Evolutionary conservation across 176 grass and related monocot genomes (phyloP).

Genomic region (Carex scoparia): DNA sequence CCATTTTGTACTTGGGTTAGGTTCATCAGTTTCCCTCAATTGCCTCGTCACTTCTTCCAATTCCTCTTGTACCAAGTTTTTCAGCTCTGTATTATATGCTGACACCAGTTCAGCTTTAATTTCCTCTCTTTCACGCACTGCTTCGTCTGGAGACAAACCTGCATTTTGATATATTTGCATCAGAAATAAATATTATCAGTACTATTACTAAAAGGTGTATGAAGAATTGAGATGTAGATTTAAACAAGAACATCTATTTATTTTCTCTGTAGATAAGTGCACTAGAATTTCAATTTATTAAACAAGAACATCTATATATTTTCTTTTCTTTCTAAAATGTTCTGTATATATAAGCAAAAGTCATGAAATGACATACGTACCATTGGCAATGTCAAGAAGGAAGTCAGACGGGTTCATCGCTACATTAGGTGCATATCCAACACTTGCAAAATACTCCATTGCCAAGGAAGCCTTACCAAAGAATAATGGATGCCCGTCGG

Average conservation of each 20-base stretch:
- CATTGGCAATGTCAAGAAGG: constrained; percentile 52
- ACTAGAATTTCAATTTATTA: background rate
- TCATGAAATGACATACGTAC: constrained; percentile 15
- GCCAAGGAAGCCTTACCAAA: constrained; percentile 31
- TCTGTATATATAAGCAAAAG: background rate
- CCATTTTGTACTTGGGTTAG: constrained; percentile 24
- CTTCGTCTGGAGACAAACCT: constrained; percentile 23
- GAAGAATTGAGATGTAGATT: background rate
- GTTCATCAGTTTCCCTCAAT: constrained; percentile 11
- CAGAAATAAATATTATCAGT: background rate
- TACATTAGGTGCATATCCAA: constrained; percentile 26
- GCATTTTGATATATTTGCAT: background rate
- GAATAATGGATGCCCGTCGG: constrained; percentile 35
- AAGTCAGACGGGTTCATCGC: constrained; percentile 47
- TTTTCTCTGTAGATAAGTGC: background rate
- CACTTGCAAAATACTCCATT: constrained; percentile 39
- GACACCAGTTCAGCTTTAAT: constrained; percentile 26
- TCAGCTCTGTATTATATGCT: constrained; percentile 23
- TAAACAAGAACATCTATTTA: background rate
- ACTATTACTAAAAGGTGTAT: background rate
- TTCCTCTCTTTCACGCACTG: background rate
- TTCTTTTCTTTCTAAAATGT: too few species aligned
- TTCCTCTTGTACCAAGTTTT: constrained; percentile 25
- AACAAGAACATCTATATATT: too few species aligned
- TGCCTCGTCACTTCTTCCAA: background rate